Base-by-base conservation (phyloP, 805 yeast species). In the Scheffersomyces ergatensis region DNA sequence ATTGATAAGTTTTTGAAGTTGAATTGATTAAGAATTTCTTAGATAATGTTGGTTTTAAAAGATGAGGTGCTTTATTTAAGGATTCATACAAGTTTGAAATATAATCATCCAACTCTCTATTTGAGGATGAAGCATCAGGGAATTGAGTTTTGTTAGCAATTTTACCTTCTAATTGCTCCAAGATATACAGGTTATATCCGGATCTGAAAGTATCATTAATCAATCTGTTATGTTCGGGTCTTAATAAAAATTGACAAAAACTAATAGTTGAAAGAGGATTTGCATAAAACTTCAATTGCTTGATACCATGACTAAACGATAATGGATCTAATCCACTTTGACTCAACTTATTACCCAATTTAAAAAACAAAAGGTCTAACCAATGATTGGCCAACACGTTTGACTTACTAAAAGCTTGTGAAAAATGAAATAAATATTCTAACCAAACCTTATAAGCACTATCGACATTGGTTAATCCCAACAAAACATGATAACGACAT, bases 331-430 rank as follows among this genome's bases (percentile, higher is more conserved):
- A 38, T 3, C 57, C 62, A 17, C 47, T 48, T 14, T 42, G 40
- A 8, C 58, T 46, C 39, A 55, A 50, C 16, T 36, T 37, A 16
- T 27, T 23, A 8, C 60, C 50, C 11, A 59, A 49, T 39, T 45
- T 47, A 19, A 33, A 46, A 41, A 53, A 55, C 24, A 69, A 46
- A 15, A 57, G 45, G 15, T 58, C 62, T 9, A 60, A 48, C 75
- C 75, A 70, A 27, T 54, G 44, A 35, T 57, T 58, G 5, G 64
- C 65, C 3, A 67, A 62, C 9, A 67, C 58, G 32, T 64, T 62
- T 11, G 65, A 55, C 43, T 58, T 59, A 6, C 39, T 40, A 41
- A 60, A 60, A 16, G 57, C 59, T 19, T 34, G 40, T 6, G 47
- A 40, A 39, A 54, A 48, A 20, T 51, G 38, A 18, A 36, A 36